phyloP scores from a whole-genome alignment of 495 filamentous ascomycete species.

The Penicillium ochrochloron region DNA sequence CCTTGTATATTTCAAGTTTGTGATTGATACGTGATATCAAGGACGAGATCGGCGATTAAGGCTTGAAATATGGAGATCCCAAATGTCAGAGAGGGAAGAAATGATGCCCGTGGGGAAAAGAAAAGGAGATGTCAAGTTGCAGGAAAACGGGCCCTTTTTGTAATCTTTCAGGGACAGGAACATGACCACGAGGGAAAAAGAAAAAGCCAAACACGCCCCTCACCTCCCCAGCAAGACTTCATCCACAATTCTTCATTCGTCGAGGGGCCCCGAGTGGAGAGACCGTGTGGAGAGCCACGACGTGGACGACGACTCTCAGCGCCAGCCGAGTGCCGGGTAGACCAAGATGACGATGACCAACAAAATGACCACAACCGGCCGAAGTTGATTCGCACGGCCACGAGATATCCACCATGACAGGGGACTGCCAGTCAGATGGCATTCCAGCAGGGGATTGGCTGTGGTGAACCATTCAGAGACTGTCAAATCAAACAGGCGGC shows the following conservation, averaged over 20 bases:
- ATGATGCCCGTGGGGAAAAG: slow-evolving; percentile 26
- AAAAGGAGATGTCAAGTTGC: slow-evolving; percentile 3
- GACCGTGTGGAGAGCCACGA: slow-evolving; percentile 28
- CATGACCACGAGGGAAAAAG: slow-evolving; percentile 5
- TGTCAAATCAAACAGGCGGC: slow-evolving; percentile 9
- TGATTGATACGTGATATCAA: neutral
- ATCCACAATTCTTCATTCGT: slow-evolving; percentile 6
- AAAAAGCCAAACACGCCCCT: slow-evolving; percentile 4
- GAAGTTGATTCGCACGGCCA: slow-evolving; percentile 26
- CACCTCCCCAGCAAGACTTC: slow-evolving; percentile 14
- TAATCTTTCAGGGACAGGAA: slow-evolving; percentile 15
- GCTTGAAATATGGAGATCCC: neutral
- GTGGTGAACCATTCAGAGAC: slow-evolving; percentile 31
- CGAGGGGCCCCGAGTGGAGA: slow-evolving; percentile 23
- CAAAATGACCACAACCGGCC: slow-evolving; percentile 20
- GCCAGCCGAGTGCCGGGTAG: slow-evolving; percentile 12
- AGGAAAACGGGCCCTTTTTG: slow-evolving; percentile 32
- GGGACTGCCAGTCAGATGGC: slow-evolving; percentile 26
- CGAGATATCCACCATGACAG: slow-evolving; percentile 15
- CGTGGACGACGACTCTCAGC: slow-evolving; percentile 13
- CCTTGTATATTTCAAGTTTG: neutral
- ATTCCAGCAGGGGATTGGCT: slow-evolving; percentile 26
- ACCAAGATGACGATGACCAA: slow-evolving; percentile 8
- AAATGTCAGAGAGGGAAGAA: neutral
- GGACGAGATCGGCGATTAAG: neutral